phyloP scores from a whole-genome alignment of 2,329 filamentous ascomycete species.

The Aspergillus alliaceus region DNA sequence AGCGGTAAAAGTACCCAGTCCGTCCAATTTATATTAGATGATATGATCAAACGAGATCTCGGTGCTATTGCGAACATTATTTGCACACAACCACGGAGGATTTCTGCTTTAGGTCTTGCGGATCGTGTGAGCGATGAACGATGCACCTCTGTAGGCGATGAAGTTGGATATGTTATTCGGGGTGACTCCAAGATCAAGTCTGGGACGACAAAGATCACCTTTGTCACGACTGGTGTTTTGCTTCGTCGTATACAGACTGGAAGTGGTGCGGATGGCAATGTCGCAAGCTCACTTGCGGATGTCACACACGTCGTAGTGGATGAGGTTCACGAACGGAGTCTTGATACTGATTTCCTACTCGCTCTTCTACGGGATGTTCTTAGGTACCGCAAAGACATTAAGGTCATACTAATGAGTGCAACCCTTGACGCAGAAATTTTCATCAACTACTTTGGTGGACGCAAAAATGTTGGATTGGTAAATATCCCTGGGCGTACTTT shows the following conservation, averaged over 20 bases:
- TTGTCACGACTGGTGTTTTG: slow-evolving; percentile 93
- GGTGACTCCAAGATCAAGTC: slow-evolving; percentile 77
- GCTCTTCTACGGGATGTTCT: slow-evolving; percentile 84
- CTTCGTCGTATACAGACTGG: slow-evolving; percentile 88
- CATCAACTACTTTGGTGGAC: slow-evolving; percentile 74
- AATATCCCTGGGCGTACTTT: slow-evolving; percentile 88
- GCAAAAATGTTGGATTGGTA: slow-evolving; percentile 72
- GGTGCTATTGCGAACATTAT: slow-evolving; percentile 84
- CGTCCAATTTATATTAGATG: slow-evolving; percentile 92
- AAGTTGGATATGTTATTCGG: slow-evolving; percentile 88
- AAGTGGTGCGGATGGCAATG: slow-evolving; percentile 74
- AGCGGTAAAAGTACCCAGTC: slow-evolving; percentile 97
- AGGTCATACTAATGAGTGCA: slow-evolving; percentile 92
- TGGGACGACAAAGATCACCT: slow-evolving; percentile 81
- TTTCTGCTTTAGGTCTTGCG: slow-evolving; percentile 89
- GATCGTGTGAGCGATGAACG: slow-evolving; percentile 93
- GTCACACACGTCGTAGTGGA: slow-evolving; percentile 95
- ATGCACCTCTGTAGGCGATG: slow-evolving; percentile 75
- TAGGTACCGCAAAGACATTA: slow-evolving; percentile 71
- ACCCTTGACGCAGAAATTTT: slow-evolving; percentile 89
- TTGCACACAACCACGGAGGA: slow-evolving; percentile 91
- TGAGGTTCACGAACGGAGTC: slow-evolving; percentile 91
- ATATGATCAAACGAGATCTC: slow-evolving; percentile 74
- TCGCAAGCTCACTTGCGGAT: slow-evolving; percentile 78
- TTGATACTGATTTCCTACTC: slow-evolving; percentile 92